These are phyloP conservation scores for Volvox africanus DNA, from an alignment of 139 green algal species.

Conservation along the genomic window DNA sequence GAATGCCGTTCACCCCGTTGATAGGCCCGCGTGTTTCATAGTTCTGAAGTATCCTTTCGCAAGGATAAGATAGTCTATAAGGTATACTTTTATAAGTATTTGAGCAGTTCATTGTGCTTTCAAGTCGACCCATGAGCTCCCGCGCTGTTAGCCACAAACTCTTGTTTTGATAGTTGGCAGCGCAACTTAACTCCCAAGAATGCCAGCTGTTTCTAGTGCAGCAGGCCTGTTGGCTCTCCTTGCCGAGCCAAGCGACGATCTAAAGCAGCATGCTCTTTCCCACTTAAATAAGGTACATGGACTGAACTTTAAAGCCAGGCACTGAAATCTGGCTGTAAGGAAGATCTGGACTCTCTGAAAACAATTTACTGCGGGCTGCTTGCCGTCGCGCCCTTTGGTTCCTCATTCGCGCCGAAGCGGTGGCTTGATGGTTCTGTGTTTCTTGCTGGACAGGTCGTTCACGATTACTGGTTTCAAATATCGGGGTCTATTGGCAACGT, in stretches of 20 bases:
- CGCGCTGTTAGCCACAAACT: neutral
- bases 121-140: neutral
- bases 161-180: neutral
- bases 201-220: constrained; percentile 71
- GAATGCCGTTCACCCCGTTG: too few relatives aligned
- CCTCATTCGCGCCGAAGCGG: neutral
- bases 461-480: constrained; percentile 95
- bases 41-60: too few relatives aligned
- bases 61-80: too few relatives aligned
- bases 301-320: neutral
- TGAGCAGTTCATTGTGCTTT: neutral
- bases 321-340: neutral
- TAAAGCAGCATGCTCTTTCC: constrained; percentile 85
- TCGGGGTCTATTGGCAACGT: constrained; percentile 86
- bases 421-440: neutral
- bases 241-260: constrained; percentile 79
- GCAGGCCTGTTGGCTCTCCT: constrained; percentile 90
- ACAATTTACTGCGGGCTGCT: neutral
- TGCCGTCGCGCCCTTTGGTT: neutral
- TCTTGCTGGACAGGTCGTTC: constrained; percentile 69
- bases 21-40: too few relatives aligned
- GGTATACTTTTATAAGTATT: neutral
- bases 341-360: neutral
- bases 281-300: constrained; percentile 71
- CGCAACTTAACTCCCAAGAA: neutral